A percentile compares a stretch with the other conserved stretches of the same genome.
These are phyloP conservation scores for Colletotrichum sp. DNA, from an alignment of 2,329 filamentous ascomycete species.

Conservation along the genomic window DNA sequence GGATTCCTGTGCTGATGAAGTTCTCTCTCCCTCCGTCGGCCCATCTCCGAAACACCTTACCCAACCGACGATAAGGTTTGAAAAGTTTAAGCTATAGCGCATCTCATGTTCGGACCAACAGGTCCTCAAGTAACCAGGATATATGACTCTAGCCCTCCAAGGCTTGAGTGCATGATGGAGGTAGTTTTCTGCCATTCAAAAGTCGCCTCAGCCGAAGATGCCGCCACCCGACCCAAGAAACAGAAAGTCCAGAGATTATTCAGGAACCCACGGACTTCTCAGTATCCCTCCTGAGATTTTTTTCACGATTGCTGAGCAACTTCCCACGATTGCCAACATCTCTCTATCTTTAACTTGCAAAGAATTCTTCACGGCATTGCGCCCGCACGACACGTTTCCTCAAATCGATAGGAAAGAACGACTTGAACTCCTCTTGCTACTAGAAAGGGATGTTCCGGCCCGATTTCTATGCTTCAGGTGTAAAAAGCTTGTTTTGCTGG, in stretches of 20 bases:
- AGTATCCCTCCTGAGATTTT: background rate
- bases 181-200: background rate
- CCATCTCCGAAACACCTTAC: no score
- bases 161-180: background rate
- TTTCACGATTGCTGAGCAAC: background rate
- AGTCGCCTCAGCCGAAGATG: background rate
- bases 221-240: no score
- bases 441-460: background rate
- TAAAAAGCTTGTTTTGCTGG: rapidly evolving
- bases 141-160: background rate
- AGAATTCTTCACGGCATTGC: background rate
- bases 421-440: background rate
- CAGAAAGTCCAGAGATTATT: rapidly evolving
- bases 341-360: background rate
- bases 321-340: background rate
- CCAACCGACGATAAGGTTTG: background rate
- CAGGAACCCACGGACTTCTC: background rate
- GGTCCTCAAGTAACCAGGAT: background rate
- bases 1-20: no score
- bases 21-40: rapidly evolving
- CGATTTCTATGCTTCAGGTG: background rate
- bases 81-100: no score
- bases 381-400: background rate
- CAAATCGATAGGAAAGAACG: background rate
- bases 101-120: background rate